Percentiles rank a stretch among this genome's conserved stretches.
Conservation (phyloP, 2,329 filamentous ascomycete genomes). For the Escovopsis sp. region DNA sequence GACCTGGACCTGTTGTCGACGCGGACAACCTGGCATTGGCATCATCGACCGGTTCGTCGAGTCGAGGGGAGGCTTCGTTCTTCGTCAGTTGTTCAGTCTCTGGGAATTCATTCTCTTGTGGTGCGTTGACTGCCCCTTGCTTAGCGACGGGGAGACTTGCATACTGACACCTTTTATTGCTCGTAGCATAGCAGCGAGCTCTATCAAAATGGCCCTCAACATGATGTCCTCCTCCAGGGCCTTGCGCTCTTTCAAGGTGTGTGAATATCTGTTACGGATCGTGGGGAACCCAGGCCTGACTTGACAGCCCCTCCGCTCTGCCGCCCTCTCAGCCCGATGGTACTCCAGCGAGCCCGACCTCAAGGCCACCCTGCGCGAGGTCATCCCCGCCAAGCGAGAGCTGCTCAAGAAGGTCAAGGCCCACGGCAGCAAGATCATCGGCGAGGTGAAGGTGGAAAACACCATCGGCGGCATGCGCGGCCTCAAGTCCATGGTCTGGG, state of each 20-base stretch:
- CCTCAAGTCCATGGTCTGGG: constrained; percentile 96
- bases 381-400: constrained; percentile 85
- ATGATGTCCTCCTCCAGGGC: constrained; percentile 46
- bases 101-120: no score
- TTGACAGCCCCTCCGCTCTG: constrained; percentile 16
- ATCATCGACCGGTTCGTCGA: no score
- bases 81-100: no score
- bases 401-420: constrained; percentile 88
- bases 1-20: no score
- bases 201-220: constrained; percentile 43
- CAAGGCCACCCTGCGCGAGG: constrained; percentile 68
- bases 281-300: constrained; percentile 16
- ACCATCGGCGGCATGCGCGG: constrained; percentile 94
- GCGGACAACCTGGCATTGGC: no score
- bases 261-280: no score
- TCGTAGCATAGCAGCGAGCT: no score
- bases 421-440: constrained; percentile 66
- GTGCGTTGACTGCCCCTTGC: no score
- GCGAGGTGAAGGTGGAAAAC: constrained; percentile 87
- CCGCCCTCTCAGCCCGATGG: constrained; percentile 27
- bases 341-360: constrained; percentile 79
- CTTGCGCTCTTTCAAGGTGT: constrained; percentile 50
- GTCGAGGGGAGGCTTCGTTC: no score
- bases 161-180: no score
- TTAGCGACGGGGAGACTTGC: no score